Conservation (phyloP, 2,329 filamentous ascomycete genomes). For the Calonectria montana region DNA sequence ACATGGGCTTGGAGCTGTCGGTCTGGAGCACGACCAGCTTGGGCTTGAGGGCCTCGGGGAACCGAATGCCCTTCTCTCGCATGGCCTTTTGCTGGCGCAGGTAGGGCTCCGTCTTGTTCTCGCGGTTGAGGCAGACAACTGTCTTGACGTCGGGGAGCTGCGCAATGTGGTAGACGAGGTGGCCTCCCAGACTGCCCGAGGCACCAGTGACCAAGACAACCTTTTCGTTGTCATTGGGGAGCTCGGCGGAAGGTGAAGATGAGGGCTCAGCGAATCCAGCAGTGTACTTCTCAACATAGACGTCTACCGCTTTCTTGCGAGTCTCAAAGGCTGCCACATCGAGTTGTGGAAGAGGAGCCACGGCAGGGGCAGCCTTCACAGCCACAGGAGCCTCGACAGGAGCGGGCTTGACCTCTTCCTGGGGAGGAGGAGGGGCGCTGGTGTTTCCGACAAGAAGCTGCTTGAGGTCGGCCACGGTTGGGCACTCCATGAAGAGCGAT, state of each 20-base stretch:
- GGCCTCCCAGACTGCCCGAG: constrained; percentile 2
- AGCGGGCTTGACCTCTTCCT: not conserved
- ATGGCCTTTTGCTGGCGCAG: constrained; percentile 14
- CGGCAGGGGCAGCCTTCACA: not conserved
- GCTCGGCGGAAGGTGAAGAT: not conserved
- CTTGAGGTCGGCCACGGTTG: constrained; percentile 66
- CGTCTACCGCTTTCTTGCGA: constrained; percentile 8
- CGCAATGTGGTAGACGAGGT: constrained; percentile 16
- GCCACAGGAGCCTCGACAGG: not conserved
- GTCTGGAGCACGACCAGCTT: constrained; percentile 14
- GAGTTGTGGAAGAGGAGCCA: not conserved
- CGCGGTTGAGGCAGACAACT: constrained; percentile 11
- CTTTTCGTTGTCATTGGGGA: not conserved
- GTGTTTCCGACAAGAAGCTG: constrained; percentile 11
- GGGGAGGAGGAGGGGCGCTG: not conserved
- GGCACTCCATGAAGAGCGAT: constrained; percentile 62
- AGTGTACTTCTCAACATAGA: constrained; percentile 10
- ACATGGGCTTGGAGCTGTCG: constrained; percentile 11
- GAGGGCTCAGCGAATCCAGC: not conserved
- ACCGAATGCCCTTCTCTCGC: constrained; percentile 10
- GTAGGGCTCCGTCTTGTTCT: constrained; percentile 10
- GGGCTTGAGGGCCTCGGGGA: constrained; percentile 5
- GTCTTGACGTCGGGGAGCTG: constrained; percentile 9
- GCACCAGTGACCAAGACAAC: constrained; percentile 11
- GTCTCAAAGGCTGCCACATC: not conserved